Percentiles rank a stretch among this genome's conserved stretches.
These are phyloP conservation scores for Saxophila tyrrhenica DNA, from an alignment of 495 filamentous ascomycete species.

Conservation along the genomic window DNA sequence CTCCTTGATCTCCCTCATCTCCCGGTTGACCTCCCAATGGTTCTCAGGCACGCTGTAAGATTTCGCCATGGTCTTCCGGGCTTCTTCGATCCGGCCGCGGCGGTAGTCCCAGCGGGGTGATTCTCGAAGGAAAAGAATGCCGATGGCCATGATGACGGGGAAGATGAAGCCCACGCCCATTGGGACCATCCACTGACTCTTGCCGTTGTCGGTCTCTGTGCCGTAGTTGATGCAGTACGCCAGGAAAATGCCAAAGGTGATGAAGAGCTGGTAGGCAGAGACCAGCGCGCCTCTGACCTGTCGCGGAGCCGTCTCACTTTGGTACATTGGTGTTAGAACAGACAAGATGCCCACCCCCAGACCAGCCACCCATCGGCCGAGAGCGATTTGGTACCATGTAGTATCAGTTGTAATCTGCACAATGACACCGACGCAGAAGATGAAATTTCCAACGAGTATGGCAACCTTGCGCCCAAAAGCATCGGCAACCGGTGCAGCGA, in stretches of 20 bases:
- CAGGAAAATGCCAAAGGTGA: constrained; percentile 75
- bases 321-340: constrained; percentile 27
- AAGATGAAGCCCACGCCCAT: constrained; percentile 71
- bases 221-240: constrained; percentile 76
- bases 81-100: constrained; percentile 33
- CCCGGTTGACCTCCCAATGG: constrained; percentile 51
- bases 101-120: constrained; percentile 31
- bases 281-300: constrained; percentile 26
- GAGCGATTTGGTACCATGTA: constrained; percentile 25
- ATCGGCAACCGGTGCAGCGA: constrained; percentile 26
- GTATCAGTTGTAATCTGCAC: constrained; percentile 24
- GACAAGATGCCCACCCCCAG: constrained; percentile 26
- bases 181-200: constrained; percentile 65
- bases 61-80: constrained; percentile 55
- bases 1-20: constrained; percentile 51
- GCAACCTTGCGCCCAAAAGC: constrained; percentile 22
- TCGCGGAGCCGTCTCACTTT: constrained; percentile 24
- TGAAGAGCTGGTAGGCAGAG: constrained; percentile 70
- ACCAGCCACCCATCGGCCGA: constrained; percentile 27
- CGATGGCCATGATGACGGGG: constrained; percentile 59
- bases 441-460: constrained; percentile 21
- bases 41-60: constrained; percentile 57
- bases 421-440: constrained; percentile 26
- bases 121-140: constrained; percentile 33
- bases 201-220: constrained; percentile 43